Evolutionary conservation across 179 eudicot species (phyloP).

Genomic region (Amaranthus tricolor): DNA sequence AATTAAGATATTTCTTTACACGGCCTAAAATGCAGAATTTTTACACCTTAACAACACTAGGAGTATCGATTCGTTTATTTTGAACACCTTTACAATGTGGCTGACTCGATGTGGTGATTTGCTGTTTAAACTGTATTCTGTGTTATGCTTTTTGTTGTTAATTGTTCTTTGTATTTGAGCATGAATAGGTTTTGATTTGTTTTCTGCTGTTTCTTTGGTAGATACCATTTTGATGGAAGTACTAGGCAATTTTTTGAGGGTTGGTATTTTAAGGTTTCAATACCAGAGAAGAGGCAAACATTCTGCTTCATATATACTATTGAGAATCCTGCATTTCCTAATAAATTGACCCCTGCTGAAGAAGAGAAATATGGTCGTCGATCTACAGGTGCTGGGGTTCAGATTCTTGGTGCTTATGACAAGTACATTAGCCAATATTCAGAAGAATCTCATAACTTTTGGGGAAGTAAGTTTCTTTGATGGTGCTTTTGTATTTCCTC

Average conservation of each 20-base stretch:
- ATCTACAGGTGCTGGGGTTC: conserved; percentile 91
- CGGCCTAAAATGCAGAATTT: background rate
- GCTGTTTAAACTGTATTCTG: background rate
- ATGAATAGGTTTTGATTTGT: background rate
- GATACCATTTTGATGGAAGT: conserved; percentile 92
- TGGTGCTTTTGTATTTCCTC: no score
- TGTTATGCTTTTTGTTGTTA: background rate
- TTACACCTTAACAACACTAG: background rate
- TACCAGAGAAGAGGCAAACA: conserved; percentile 85
- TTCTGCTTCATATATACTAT: conserved; percentile 94
- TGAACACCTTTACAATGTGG: background rate
- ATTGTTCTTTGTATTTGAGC: conserved; percentile 1
- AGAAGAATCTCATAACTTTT: conserved; percentile 67
- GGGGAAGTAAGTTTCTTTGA: conserved; percentile 75
- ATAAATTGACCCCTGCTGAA: conserved; percentile 53
- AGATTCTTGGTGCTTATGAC: conserved; percentile 88
- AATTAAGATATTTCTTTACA: background rate
- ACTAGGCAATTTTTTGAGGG: conserved; percentile 89
- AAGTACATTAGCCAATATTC: conserved; percentile 85
- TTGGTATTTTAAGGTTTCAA: conserved; percentile 95
- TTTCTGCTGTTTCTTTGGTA: conserved; percentile 23
- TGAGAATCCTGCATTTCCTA: conserved; percentile 83
- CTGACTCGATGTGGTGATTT: no score
- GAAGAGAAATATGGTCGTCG: conserved; percentile 61
- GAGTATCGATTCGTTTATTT: background rate